phyloP scores from a whole-genome alignment of 768 basidiomycete species.

The Boletus vinaceobasis region DNA sequence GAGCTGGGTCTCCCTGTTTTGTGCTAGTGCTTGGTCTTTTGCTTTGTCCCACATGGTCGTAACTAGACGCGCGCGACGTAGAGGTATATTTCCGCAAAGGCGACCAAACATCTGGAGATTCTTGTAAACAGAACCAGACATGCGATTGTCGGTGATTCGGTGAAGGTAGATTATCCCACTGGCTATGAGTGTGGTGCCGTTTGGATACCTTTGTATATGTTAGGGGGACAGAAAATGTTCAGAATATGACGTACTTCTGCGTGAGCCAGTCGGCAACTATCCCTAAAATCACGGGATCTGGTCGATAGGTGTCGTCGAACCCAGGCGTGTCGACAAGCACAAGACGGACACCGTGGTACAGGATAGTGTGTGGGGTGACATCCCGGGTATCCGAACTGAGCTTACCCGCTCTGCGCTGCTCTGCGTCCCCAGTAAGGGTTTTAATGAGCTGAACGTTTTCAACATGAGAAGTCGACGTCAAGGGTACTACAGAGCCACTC shows the following conservation, averaged over 20 bases:
- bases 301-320: constrained; percentile 19
- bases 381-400: constrained; percentile 12
- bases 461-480: not conserved
- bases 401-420: not conserved
- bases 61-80: constrained; percentile 31
- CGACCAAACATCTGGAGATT: constrained; percentile 34
- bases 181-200: constrained; percentile 4
- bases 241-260: constrained; percentile 8
- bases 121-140: constrained; percentile 28
- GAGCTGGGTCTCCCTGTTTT: constrained; percentile 24
- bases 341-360: not conserved
- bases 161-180: constrained; percentile 35
- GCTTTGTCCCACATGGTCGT: constrained; percentile 38
- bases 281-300: constrained; percentile 9
- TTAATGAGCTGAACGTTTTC: constrained; percentile 12
- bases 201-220: constrained; percentile 5
- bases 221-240: not conserved
- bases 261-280: constrained; percentile 17
- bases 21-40: constrained; percentile 9
- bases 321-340: constrained; percentile 22
- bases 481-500: not conserved
- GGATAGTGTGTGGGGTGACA: constrained; percentile 3
- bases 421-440: constrained; percentile 1
- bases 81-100: constrained; percentile 32
- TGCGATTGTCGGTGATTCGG: constrained; percentile 34